phyloP scores from a whole-genome alignment of 352 stramenopile genomes.

The Pythium sukuiense region DNA sequence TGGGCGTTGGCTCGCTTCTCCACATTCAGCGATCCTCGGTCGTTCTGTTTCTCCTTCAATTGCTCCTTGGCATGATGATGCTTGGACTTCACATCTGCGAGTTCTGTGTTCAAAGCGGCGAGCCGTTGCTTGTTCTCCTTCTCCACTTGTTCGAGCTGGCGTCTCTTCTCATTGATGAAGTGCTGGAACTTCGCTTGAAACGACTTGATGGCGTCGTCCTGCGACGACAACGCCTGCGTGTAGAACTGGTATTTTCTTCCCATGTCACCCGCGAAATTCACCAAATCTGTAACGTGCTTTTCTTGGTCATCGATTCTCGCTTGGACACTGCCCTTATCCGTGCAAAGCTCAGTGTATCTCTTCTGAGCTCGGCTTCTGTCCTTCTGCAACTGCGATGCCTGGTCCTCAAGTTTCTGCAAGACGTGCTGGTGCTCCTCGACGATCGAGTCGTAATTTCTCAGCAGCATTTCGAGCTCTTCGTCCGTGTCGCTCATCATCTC shows the following conservation, averaged over 20 bases:
- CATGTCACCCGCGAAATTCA: conserved; percentile 42
- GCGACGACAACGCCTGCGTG: conserved; percentile 44
- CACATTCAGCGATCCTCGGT: conserved; percentile 37
- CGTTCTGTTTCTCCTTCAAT: conserved; percentile 42
- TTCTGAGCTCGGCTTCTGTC: conserved; percentile 37
- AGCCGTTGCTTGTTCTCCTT: conserved; percentile 41
- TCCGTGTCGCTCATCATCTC: conserved; percentile 75
- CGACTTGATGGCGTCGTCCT: conserved; percentile 50
- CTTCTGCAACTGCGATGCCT: conserved; percentile 32
- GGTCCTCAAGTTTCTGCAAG: conserved; percentile 33
- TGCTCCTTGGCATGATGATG: conserved; percentile 54
- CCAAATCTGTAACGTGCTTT: conserved; percentile 35
- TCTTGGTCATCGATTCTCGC: conserved; percentile 52
- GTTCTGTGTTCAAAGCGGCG: conserved; percentile 42
- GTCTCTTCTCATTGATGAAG: conserved; percentile 46
- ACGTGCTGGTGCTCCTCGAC: conserved; percentile 43
- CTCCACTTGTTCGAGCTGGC: conserved; percentile 38
- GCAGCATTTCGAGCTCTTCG: conserved; percentile 47
- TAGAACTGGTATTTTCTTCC: conserved; percentile 67
- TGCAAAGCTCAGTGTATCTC: conserved; percentile 37
- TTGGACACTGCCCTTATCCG: conserved; percentile 48
- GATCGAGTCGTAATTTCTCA: conserved; percentile 60
- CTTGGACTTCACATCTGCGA: conserved; percentile 53
- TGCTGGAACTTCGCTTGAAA: conserved; percentile 52
- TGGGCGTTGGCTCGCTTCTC: conserved; percentile 45